These are phyloP conservation scores for Colletotrichum kahawae DNA, from an alignment of 2,329 filamentous ascomycete genomes.

Conservation along the genomic window DNA sequence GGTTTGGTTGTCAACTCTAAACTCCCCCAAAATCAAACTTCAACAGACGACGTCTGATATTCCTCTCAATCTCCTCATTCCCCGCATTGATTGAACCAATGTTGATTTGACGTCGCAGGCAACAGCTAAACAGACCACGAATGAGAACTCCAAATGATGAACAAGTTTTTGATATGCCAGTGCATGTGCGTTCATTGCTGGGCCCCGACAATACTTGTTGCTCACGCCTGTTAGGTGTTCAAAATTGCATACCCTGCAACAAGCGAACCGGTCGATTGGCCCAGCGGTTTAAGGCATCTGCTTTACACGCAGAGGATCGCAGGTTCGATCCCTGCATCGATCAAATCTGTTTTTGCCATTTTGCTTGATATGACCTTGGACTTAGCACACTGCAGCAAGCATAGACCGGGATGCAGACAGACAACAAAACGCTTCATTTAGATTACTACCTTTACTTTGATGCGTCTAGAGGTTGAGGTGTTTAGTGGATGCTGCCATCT, in stretches of 20 bases:
- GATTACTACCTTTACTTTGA: neutral
- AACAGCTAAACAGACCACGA: neutral
- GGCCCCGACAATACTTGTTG: neutral
- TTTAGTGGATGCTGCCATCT: neutral
- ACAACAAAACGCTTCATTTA: neutral
- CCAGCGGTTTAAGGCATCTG: conserved; percentile 44
- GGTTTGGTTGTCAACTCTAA: too few species aligned
- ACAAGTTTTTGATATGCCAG: neutral
- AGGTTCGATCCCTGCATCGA: conserved; percentile 51
- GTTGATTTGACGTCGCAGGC: neutral
- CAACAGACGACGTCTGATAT: too few species aligned
- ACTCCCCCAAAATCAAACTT: too few species aligned
- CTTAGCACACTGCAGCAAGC: neutral
- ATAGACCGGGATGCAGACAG: fast-evolving
- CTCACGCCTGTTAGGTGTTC: neutral
- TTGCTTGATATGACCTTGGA: neutral
- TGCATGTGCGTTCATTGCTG: neutral
- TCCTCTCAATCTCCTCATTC: too few species aligned
- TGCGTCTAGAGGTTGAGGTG: neutral
- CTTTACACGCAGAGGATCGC: conserved; percentile 49
- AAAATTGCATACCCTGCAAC: fast-evolving
- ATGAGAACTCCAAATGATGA: neutral
- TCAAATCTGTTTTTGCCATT: conserved; percentile 28
- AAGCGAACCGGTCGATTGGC: conserved; percentile 34
- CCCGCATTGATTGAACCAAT: neutral